A percentile compares a stretch with the other conserved stretches of the same genome.
These are phyloP conservation scores for Podospora appendiculata DNA, from an alignment of 495 filamentous ascomycete genomes.

Conservation along the genomic window DNA sequence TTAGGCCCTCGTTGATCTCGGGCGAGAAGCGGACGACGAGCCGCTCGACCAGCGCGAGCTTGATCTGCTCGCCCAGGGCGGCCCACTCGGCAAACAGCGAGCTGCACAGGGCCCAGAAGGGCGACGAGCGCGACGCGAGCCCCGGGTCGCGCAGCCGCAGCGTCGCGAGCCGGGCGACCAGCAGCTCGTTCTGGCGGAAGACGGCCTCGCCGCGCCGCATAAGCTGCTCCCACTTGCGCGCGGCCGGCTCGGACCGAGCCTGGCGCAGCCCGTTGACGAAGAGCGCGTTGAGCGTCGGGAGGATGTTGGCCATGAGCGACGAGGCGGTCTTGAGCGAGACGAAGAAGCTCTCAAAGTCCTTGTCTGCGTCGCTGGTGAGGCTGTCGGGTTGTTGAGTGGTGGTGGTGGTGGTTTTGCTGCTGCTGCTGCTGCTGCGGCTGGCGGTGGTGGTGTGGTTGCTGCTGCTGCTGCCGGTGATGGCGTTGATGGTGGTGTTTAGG, in stretches of 20 bases:
- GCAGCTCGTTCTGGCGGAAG: slow-evolving; percentile 49
- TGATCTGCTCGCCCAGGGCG: slow-evolving; percentile 61
- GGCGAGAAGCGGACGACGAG: slow-evolving; percentile 44
- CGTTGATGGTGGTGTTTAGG: too few species aligned
- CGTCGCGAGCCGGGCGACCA: slow-evolving; percentile 55
- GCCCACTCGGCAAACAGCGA: slow-evolving; percentile 63
- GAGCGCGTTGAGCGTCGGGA: slow-evolving; percentile 55
- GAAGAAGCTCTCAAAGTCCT: slow-evolving; percentile 70
- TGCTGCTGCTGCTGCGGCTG: too few species aligned
- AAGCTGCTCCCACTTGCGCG: slow-evolving; percentile 57
- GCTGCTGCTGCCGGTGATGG: too few species aligned
- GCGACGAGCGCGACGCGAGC: slow-evolving; percentile 18
- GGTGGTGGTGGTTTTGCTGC: too few species aligned
- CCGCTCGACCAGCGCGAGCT: slow-evolving; percentile 42
- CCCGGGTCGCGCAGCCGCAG: slow-evolving; percentile 74
- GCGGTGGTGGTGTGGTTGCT: neutral
- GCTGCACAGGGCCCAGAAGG: slow-evolving; percentile 72
- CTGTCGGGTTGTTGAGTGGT: neutral
- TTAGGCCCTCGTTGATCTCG: slow-evolving; percentile 58
- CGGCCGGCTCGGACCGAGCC: slow-evolving; percentile 32
- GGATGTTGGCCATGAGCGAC: slow-evolving; percentile 50
- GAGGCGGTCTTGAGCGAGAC: slow-evolving; percentile 56
- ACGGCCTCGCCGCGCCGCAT: slow-evolving; percentile 52
- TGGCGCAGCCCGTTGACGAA: slow-evolving; percentile 44
- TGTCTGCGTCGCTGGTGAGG: slow-evolving; percentile 37